A percentile compares a stretch with the other conserved stretches of the same genome.
These are phyloP conservation scores for Syncephalastrum racemosum DNA, from an alignment of 371 early-diverging fungal species.

Conservation along the genomic window DNA sequence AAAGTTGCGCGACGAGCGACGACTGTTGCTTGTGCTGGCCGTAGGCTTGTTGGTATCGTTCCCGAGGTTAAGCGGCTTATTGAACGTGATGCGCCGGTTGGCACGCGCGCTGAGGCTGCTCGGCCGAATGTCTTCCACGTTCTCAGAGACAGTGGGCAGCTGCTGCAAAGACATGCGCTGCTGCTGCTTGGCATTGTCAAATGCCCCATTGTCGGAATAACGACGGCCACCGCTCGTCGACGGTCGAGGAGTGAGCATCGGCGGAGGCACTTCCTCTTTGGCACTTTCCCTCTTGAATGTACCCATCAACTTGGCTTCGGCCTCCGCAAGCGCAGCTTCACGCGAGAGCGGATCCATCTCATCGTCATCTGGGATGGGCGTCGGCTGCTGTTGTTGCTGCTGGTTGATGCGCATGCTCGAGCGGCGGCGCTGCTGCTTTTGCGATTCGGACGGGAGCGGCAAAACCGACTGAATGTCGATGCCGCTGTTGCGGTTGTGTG, in stretches of 20 bases:
- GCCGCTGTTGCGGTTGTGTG: conserved; percentile 12
- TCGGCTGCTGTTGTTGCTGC: too few species aligned
- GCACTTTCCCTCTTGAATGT: conserved; percentile 28
- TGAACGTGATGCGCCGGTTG: conserved; percentile 28
- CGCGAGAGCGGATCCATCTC: conserved; percentile 35
- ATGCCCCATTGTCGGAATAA: conserved; percentile 15
- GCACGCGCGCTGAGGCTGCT: conserved; percentile 2
- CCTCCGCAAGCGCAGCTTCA: conserved; percentile 48
- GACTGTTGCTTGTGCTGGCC: conserved; percentile 11
- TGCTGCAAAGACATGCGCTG: conserved; percentile 38
- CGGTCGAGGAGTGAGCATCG: neutral
- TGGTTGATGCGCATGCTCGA: conserved; percentile 13
- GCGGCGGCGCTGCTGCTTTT: conserved; percentile 16
- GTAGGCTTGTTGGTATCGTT: conserved; percentile 24
- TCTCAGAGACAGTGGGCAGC: conserved; percentile 42
- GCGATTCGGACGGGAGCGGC: conserved; percentile 12
- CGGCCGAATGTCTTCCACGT: conserved; percentile 14
- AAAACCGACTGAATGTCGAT: conserved; percentile 18
- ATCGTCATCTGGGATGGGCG: conserved; percentile 16
- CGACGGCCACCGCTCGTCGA: conserved; percentile 8
- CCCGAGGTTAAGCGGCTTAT: conserved; percentile 34
- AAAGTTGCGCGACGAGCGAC: conserved; percentile 43
- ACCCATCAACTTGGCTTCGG: conserved; percentile 55
- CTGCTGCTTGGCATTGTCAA: conserved; percentile 14
- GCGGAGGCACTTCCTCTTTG: neutral